Evolutionary conservation across 345 rosid genomes (phyloP).

Genomic region (Raphanus sativus): DNA sequence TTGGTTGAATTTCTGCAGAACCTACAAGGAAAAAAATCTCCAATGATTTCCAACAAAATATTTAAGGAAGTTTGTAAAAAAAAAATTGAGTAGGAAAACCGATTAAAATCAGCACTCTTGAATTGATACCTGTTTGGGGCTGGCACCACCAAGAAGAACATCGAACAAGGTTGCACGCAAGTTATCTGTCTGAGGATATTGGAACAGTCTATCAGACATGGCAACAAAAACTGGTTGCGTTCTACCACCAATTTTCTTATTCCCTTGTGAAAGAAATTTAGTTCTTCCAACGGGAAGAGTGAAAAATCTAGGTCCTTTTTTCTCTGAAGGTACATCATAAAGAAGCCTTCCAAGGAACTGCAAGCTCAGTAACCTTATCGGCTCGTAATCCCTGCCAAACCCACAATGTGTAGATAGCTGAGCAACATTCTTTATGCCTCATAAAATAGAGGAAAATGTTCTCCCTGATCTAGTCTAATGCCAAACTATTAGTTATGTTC

Average conservation of each 20-base stretch:
- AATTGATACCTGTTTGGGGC: constrained; percentile 84
- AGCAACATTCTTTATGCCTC: neutral
- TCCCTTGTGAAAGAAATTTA: constrained; percentile 58
- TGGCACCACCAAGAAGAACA: constrained; percentile 98
- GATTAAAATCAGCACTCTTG: neutral
- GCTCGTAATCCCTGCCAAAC: constrained; percentile 72
- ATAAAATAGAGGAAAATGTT: constrained; percentile 8
- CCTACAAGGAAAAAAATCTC: constrained; percentile 45
- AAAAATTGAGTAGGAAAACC: neutral
- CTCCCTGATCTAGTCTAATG: constrained; percentile 5
- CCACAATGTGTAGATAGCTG: constrained; percentile 16
- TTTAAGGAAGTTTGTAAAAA: constrained; percentile 20
- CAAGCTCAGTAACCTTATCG: constrained; percentile 88
- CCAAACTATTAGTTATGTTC: neutral
- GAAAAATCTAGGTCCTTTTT: constrained; percentile 81
- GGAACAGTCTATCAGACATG: constrained; percentile 76
- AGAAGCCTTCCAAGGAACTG: constrained; percentile 90
- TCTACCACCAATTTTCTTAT: constrained; percentile 56
- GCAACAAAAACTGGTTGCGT: constrained; percentile 69
- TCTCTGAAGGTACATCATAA: constrained; percentile 84
- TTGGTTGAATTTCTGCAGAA: constrained; percentile 72
- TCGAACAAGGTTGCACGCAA: constrained; percentile 90
- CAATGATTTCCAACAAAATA: constrained; percentile 5
- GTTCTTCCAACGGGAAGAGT: constrained; percentile 75
- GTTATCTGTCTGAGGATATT: constrained; percentile 76